Base-by-base conservation (phyloP, 2,329 filamentous ascomycete species). In the Massarina eburnea region DNA sequence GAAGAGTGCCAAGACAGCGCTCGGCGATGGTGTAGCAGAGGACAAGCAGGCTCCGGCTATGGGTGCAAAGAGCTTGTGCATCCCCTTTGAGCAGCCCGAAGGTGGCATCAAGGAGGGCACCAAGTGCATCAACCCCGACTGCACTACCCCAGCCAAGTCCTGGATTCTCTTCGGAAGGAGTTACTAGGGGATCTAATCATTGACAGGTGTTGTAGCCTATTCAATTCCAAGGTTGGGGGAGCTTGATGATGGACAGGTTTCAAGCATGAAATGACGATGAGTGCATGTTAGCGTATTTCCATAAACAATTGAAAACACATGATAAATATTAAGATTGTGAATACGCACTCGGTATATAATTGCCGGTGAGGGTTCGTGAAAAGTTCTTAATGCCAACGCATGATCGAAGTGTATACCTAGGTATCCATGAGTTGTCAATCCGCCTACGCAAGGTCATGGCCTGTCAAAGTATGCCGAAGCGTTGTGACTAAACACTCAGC, bases 121-220 rank as follows among this genome's bases (percentile, higher is more conserved):
- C 47, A 91, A 94, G 74, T 99, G 94, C 70, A 79, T 92, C 61
- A 96, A 89, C 79, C 92, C 92, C 33, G 86, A 92, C 64, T 97
- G 92, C 74, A 77, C 78, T 50, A 78, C 77, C 54, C 74, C 83
- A 40, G 92, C 92, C 15, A 83, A 92, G 78, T 82, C 86, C 64
- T 97, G 89, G 87, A 88, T 89, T 71, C 87, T 96, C 85, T 97
- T 96, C 73, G 92, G 92, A 63, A 61, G 76, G 54, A 77, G 74
- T 71, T 69, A 69, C 40, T 69, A 67, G 55, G n/a, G n/a, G n/a
- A n/a, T n/a, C n/a, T n/a, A n/a, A n/a, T n/a, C n/a, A 21, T 29
- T 29, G 22, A 29, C 18, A 15, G 26, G 8, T 20, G 26, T 22
- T 30, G 27, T 30, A 30, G 12, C 12, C 27, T 4, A 30, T 30